A percentile compares a stretch with the other conserved stretches of the same genome.
Evolutionary conservation across 768 basidiomycete genomes (phyloP).

Genomic region (Mycena rosella): DNA sequence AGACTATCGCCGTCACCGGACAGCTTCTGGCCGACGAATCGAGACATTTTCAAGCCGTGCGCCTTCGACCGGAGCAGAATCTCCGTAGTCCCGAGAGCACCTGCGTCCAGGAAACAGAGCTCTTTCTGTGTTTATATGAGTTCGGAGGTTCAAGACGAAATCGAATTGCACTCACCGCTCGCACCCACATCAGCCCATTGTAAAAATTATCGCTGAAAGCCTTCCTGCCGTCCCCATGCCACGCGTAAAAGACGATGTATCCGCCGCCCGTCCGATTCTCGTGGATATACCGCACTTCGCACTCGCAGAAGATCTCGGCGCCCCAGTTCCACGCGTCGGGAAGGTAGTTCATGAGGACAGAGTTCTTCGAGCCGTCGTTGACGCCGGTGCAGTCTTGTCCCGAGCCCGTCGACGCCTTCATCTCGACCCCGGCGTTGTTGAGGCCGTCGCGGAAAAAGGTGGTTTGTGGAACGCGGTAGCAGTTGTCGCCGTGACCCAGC

Average conservation of each 20-base stretch:
- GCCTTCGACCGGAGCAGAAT: conserved; percentile 36
- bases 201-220: too few relatives aligned
- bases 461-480: conserved; percentile 38
- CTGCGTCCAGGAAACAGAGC: conserved; percentile 37
- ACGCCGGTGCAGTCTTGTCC: conserved; percentile 39
- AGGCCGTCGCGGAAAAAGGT: conserved; percentile 37
- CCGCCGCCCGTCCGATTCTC: conserved; percentile 26
- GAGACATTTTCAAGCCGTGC: conserved; percentile 29
- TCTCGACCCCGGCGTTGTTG: conserved; percentile 38
- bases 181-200: conserved; percentile 39
- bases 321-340: conserved; percentile 41
- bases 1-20: conserved; percentile 38
- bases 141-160: neutral
- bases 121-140: conserved; percentile 28
- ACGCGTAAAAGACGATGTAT: conserved; percentile 36
- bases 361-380: conserved; percentile 39
- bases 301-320: conserved; percentile 41
- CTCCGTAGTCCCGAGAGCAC: conserved; percentile 38
- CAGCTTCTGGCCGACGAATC: conserved; percentile 32
- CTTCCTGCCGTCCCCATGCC: conserved; percentile 34
- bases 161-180: conserved; percentile 22
- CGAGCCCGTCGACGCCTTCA: conserved; percentile 37
- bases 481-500: conserved; percentile 31
- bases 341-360: conserved; percentile 38
- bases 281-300: conserved; percentile 38